phyloP scores from a whole-genome alignment of 345 rosid species.

The Eucalyptus curtisii region DNA sequence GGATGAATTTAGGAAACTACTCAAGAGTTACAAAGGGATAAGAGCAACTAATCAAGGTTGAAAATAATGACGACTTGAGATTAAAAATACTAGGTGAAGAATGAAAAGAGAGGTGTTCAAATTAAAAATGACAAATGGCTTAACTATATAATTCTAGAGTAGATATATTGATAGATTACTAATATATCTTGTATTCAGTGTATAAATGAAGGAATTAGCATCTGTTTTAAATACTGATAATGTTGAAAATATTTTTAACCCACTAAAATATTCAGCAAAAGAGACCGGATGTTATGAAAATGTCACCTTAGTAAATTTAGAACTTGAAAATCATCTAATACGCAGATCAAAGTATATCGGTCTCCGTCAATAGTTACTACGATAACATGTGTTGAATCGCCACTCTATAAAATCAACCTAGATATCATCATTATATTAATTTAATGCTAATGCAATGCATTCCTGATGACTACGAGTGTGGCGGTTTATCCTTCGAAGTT shows the following conservation, averaged over 20 bases:
- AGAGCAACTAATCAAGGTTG: neutral
- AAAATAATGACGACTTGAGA: neutral
- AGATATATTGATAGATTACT: neutral
- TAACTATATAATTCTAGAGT: neutral
- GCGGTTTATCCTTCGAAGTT: no score
- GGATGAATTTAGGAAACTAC: neutral
- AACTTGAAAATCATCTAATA: neutral
- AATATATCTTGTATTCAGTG: neutral
- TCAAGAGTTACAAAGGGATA: neutral
- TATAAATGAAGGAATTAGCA: neutral
- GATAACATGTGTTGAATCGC: rapidly evolving
- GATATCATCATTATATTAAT: no score
- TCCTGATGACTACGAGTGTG: no score
- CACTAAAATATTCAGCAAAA: neutral
- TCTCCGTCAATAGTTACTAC: neutral
- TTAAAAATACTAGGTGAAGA: neutral
- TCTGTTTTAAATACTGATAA: neutral
- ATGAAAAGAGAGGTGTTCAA: neutral
- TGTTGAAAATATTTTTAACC: neutral
- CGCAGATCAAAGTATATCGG: neutral
- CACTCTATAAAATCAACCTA: neutral
- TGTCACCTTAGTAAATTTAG: neutral
- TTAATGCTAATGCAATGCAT: neutral
- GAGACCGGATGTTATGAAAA: neutral
- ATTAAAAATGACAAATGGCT: neutral